These are phyloP conservation scores for Murraya koenigii DNA, from an alignment of 345 rosid species.

Conservation along the genomic window DNA sequence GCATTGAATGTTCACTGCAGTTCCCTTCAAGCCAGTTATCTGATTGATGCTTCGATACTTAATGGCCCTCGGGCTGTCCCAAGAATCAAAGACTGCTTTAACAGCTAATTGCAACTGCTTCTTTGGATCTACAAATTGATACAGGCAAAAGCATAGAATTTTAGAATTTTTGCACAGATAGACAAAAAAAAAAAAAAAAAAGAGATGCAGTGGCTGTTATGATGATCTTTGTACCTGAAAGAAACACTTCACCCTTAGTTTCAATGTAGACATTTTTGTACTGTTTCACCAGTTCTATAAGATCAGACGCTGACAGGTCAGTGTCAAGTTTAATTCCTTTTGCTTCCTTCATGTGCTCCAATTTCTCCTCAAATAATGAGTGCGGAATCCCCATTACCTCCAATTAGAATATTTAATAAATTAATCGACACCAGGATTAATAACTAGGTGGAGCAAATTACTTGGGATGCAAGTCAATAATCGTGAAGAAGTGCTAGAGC, in stretches of 20 bases:
- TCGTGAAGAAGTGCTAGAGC: background rate
- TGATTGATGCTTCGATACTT: constrained; percentile 90
- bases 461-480: background rate
- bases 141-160: background rate
- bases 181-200: background rate
- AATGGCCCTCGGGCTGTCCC: constrained; percentile 87
- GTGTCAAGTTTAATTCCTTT: constrained; percentile 73
- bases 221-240: constrained; percentile 54
- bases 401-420: constrained; percentile 8
- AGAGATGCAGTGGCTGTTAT: background rate
- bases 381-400: constrained; percentile 93
- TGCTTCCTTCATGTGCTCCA: constrained; percentile 59
- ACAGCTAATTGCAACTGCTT: constrained; percentile 64
- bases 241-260: constrained; percentile 67
- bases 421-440: constrained; percentile 3
- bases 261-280: constrained; percentile 74
- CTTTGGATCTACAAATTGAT: constrained; percentile 55
- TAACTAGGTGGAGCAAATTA: background rate
- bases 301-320: constrained; percentile 67
- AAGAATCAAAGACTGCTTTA: constrained; percentile 83
- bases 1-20: constrained; percentile 90
- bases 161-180: background rate
- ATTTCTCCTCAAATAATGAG: constrained; percentile 69
- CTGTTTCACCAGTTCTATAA: constrained; percentile 74
- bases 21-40: constrained; percentile 81